Evolutionary conservation across 2,329 filamentous ascomycete genomes (phyloP).

Genomic region (Botryotinia globosa): DNA sequence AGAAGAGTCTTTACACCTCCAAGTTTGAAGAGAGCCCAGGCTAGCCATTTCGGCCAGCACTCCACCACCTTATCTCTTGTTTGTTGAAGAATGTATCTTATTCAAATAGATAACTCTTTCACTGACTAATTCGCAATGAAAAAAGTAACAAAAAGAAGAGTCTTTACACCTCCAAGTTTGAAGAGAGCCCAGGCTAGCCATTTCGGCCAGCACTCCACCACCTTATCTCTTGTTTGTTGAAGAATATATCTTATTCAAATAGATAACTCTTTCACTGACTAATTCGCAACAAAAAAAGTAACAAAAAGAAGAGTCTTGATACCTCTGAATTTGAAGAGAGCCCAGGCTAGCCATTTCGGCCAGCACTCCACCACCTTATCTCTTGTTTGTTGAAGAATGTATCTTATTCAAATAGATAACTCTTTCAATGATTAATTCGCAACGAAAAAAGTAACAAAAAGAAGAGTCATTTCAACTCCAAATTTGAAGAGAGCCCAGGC

Average conservation of each 20-base stretch:
- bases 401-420: rapidly evolving
- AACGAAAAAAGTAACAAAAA: too few relatives aligned
- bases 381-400: not conserved
- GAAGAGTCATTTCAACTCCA: not conserved
- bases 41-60: not conserved
- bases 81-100: not conserved
- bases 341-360: not conserved
- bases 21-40: not conserved
- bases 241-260: rapidly evolving
- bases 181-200: not conserved
- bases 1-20: not conserved
- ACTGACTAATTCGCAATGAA: too few relatives aligned
- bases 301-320: not conserved
- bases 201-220: not conserved
- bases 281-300: too few relatives aligned
- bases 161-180: too few relatives aligned
- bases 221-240: not conserved
- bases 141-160: not conserved
- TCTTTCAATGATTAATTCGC: too few relatives aligned
- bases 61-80: not conserved
- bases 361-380: not conserved
- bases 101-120: not conserved
- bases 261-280: too few relatives aligned
- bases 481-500: not conserved
- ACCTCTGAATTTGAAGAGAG: not conserved